These are phyloP conservation scores for Arctium lappa DNA, from an alignment of 129 eudicot species.

Conservation along the genomic window DNA sequence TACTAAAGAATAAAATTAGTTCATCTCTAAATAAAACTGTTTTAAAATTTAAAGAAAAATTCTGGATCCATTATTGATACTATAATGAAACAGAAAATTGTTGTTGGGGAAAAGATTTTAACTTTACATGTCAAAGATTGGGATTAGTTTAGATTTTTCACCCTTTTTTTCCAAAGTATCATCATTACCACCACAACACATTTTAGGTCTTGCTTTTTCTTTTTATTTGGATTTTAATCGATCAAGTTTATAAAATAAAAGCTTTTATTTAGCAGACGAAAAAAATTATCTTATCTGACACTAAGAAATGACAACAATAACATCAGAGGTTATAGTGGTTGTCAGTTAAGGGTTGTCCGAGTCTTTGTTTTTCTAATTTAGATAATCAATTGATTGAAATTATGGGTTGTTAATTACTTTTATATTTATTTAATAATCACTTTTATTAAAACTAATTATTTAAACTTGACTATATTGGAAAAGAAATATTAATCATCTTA, in stretches of 20 bases:
- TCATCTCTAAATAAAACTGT: background rate
- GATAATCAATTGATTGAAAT: background rate
- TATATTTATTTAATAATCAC: too few species aligned
- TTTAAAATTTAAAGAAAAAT: background rate
- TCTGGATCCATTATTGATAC: background rate
- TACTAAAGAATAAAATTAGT: background rate
- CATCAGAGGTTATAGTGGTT: too few species aligned
- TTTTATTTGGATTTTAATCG: background rate
- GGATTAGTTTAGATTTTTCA: constrained; percentile 25
- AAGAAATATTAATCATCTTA: too few species aligned
- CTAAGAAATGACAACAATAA: too few species aligned
- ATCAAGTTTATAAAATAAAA: background rate
- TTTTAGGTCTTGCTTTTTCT: background rate
- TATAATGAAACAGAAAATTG: background rate
- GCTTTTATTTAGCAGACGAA: background rate
- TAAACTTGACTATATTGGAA: background rate
- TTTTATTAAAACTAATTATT: background rate
- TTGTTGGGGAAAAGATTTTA: constrained; percentile 11
- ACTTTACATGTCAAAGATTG: constrained; percentile 40
- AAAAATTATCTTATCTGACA: too few species aligned
- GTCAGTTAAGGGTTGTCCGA: too few species aligned
- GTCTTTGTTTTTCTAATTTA: too few species aligned
- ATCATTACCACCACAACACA: constrained; percentile 43
- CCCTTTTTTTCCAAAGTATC: constrained; percentile 20
- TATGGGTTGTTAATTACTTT: too few species aligned